Percentiles rank a stretch among this genome's conserved stretches.
These are phyloP conservation scores for Galeopsis tetrahit DNA, from an alignment of 257 asterid species.

Conservation along the genomic window DNA sequence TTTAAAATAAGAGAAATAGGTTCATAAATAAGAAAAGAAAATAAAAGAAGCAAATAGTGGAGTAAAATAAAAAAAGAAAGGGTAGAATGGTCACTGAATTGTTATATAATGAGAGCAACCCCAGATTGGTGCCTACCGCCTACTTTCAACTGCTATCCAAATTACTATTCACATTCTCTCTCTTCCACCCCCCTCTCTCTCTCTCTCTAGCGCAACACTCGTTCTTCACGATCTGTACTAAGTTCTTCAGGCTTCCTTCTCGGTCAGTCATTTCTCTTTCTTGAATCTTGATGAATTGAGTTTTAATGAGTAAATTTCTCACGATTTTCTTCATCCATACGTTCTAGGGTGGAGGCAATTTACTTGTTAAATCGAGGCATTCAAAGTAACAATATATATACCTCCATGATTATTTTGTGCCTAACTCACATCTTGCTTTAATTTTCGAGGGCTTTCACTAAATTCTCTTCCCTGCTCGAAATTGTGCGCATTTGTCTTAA, in stretches of 20 bases:
- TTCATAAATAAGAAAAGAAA: neutral
- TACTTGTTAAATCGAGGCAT: constrained; percentile 3
- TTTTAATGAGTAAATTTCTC: constrained; percentile 19
- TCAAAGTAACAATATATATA: too few species aligned
- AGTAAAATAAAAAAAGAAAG: constrained; percentile 17
- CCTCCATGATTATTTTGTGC: too few species aligned
- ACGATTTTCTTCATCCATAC: constrained; percentile 16
- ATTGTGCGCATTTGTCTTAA: neutral
- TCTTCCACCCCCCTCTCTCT: constrained; percentile 29
- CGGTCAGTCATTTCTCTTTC: constrained; percentile 16
- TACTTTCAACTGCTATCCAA: constrained; percentile 26
- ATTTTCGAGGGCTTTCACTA: constrained; percentile 16
- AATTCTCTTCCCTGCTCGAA: neutral
- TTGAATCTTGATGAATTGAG: neutral
- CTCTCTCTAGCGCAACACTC: constrained; percentile 1
- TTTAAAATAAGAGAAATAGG: neutral
- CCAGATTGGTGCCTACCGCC: constrained; percentile 31
- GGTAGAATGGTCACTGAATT: constrained; percentile 39
- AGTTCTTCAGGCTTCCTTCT: neutral
- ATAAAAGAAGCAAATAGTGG: neutral
- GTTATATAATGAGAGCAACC: constrained; percentile 40
- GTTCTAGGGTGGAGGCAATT: neutral
- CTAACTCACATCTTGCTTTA: neutral
- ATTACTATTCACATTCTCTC: constrained; percentile 21
- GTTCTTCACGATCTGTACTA: constrained; percentile 32